A percentile compares a stretch with the other conserved stretches of the same genome.
phyloP scores from a whole-genome alignment of 192 early-diverging fungal species.

The Globomyces pollinis-pini region DNA sequence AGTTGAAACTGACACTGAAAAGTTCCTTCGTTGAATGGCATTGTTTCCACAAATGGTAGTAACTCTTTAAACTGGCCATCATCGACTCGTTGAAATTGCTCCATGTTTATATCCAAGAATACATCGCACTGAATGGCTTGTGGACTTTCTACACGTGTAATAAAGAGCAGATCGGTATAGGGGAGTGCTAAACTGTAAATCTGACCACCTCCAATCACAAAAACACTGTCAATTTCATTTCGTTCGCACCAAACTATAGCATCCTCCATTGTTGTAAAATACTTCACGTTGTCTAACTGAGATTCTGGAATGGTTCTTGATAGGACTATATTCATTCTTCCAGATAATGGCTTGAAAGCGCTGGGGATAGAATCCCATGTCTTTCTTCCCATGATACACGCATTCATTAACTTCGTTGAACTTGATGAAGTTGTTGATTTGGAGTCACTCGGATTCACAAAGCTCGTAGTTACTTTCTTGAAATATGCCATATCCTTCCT shows the following conservation, averaged over 20 bases:
- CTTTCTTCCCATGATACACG: constrained; percentile 85
- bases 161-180: neutral
- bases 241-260: neutral
- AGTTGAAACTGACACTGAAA: too few species aligned
- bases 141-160: neutral
- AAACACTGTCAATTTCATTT: neutral
- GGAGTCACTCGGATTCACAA: constrained; percentile 7
- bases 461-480: constrained; percentile 48
- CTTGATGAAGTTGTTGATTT: neutral
- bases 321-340: constrained; percentile 80
- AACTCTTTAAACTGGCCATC: too few species aligned
- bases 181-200: constrained; percentile 1
- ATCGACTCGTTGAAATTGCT: too few species aligned
- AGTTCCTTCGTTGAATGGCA: too few species aligned
- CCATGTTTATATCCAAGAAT: too few species aligned
- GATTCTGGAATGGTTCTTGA: constrained; percentile 49
- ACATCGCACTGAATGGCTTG: neutral
- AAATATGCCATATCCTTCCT: constrained; percentile 82
- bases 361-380: constrained; percentile 91
- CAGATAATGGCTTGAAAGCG: constrained; percentile 68
- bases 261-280: neutral
- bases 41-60: too few species aligned
- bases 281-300: neutral
- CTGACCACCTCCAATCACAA: constrained; percentile 8
- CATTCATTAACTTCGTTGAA: constrained; percentile 41